Conservation (phyloP, 2,329 filamentous ascomycete genomes). For the Clathrospora elynae region DNA sequence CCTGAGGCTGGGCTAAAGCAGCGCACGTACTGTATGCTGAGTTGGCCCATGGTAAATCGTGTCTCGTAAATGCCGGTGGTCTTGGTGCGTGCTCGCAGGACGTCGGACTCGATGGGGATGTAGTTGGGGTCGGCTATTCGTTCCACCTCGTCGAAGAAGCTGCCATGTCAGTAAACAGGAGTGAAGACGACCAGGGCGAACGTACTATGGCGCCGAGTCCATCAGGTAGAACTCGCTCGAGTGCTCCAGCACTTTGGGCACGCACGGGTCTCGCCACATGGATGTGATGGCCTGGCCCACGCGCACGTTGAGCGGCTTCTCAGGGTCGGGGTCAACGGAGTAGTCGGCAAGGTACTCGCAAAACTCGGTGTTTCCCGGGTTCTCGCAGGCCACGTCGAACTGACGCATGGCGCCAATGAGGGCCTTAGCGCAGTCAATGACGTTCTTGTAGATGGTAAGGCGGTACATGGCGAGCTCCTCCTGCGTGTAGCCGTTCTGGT, state of each 20-base stretch:
- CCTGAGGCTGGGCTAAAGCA: slow-evolving; percentile 10
- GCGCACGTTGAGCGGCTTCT: slow-evolving; percentile 78
- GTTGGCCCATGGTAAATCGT: slow-evolving; percentile 95
- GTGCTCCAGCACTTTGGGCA: slow-evolving; percentile 82
- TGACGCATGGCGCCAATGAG: slow-evolving; percentile 90
- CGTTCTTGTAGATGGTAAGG: slow-evolving; percentile 96
- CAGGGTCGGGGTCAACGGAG: slow-evolving; percentile 86
- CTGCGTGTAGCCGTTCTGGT: slow-evolving; percentile 94
- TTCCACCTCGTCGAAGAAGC: slow-evolving; percentile 92
- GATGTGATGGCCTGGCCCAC: slow-evolving; percentile 83
- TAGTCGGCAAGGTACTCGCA: slow-evolving; percentile 85
- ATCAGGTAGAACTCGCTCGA: slow-evolving; percentile 99
- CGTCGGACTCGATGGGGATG: slow-evolving; percentile 90
- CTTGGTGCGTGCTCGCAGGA: slow-evolving; percentile 93
- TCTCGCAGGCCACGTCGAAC: slow-evolving; percentile 81
- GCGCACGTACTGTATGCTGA: slow-evolving; percentile 89
- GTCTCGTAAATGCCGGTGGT: slow-evolving; percentile 99
- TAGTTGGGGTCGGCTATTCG: slow-evolving; percentile 86
- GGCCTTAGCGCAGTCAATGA: slow-evolving; percentile 94
- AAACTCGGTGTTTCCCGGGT: slow-evolving; percentile 72
- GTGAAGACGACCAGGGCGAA: slow-evolving; percentile 4
- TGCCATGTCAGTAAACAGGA: slow-evolving; percentile 49
- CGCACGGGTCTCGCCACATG: slow-evolving; percentile 88
- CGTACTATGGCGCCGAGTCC: slow-evolving; percentile 98
- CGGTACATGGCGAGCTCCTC: slow-evolving; percentile 95